Conservation (phyloP, 1,284 basidiomycete genomes). For the Tylopilus orsonianus region DNA sequence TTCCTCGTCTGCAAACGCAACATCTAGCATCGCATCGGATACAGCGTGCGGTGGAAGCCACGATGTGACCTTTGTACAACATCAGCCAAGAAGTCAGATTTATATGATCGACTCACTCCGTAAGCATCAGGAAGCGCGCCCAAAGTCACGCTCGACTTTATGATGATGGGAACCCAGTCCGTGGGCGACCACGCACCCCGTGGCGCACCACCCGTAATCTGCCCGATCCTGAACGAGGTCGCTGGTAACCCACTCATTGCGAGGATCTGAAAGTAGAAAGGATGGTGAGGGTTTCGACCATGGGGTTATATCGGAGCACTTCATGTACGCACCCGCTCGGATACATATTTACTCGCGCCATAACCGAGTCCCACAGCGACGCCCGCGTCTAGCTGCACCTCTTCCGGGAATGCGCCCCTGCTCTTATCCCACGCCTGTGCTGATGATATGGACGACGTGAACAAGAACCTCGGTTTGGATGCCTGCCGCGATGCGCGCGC, state of each 20-base stretch:
- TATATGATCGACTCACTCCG: slow-evolving; percentile 15
- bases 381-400: slow-evolving; percentile 16
- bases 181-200: slow-evolving; percentile 26
- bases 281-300: background rate
- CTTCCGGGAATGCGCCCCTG: slow-evolving; percentile 21
- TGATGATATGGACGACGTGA: slow-evolving; percentile 31
- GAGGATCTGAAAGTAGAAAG: slow-evolving; percentile 22
- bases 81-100: background rate
- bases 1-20: slow-evolving; percentile 21
- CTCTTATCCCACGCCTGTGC: slow-evolving; percentile 24
- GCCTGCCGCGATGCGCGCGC: slow-evolving; percentile 27
- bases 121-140: slow-evolving; percentile 22
- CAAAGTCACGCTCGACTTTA: slow-evolving; percentile 26
- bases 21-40: slow-evolving; percentile 23
- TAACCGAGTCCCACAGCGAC: slow-evolving; percentile 21
- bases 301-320: background rate
- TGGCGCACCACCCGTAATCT: slow-evolving; percentile 19
- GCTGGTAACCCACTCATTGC: slow-evolving; percentile 18
- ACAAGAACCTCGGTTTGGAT: slow-evolving; percentile 29
- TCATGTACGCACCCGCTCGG: slow-evolving; percentile 21
- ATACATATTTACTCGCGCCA: slow-evolving; percentile 27
- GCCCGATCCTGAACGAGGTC: slow-evolving; percentile 25
- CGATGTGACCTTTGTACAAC: slow-evolving; percentile 18
- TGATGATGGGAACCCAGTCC: slow-evolving; percentile 26
- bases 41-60: slow-evolving; percentile 34